These are phyloP conservation scores for Paracamarosporium sp. DNA, from an alignment of 2,329 filamentous ascomycete species.

Conservation along the genomic window DNA sequence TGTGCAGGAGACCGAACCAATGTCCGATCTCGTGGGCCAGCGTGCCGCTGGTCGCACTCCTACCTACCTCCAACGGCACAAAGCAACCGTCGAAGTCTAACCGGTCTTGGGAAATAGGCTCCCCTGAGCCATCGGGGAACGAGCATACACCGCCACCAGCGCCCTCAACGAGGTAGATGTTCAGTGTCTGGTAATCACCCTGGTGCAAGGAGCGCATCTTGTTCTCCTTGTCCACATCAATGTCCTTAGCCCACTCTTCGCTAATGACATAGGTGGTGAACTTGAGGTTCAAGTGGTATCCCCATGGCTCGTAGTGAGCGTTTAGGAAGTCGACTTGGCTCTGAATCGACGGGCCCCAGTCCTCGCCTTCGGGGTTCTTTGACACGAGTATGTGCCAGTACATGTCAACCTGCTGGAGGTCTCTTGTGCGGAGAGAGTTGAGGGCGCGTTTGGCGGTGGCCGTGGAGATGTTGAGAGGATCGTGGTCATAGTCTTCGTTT, in stretches of 20 bases:
- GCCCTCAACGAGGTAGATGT: constrained; percentile 62
- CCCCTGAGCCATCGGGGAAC: constrained; percentile 9
- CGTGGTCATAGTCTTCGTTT: constrained; percentile 19
- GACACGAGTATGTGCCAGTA: constrained; percentile 19
- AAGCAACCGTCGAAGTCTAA: constrained; percentile 27
- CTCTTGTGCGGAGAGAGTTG: constrained; percentile 16
- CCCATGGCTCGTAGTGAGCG: constrained; percentile 17
- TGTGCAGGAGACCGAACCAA: constrained; percentile 38
- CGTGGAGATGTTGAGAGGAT: constrained; percentile 18
- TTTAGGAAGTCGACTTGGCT: constrained; percentile 20
- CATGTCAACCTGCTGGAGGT: constrained; percentile 14
- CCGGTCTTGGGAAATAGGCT: constrained; percentile 13
- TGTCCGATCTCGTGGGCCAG: constrained; percentile 33
- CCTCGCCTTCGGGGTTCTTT: constrained; percentile 11
- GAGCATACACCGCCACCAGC: constrained; percentile 50
- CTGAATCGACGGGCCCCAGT: constrained; percentile 13
- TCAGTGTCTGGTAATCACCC: constrained; percentile 59
- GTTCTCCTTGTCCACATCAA: constrained; percentile 16
- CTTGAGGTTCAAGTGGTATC: constrained; percentile 19
- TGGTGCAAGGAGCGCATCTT: constrained; percentile 59
- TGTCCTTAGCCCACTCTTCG: constrained; percentile 21
- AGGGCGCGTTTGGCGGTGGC: constrained; percentile 9
- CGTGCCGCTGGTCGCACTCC: constrained; percentile 14
- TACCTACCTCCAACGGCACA: constrained; percentile 17
- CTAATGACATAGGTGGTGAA: constrained; percentile 15